Evolutionary conservation across 192 early-diverging fungal genomes (phyloP), one percentile per base, ranked within the genome.

Genomic region (Linnemannia elongata): DNA sequence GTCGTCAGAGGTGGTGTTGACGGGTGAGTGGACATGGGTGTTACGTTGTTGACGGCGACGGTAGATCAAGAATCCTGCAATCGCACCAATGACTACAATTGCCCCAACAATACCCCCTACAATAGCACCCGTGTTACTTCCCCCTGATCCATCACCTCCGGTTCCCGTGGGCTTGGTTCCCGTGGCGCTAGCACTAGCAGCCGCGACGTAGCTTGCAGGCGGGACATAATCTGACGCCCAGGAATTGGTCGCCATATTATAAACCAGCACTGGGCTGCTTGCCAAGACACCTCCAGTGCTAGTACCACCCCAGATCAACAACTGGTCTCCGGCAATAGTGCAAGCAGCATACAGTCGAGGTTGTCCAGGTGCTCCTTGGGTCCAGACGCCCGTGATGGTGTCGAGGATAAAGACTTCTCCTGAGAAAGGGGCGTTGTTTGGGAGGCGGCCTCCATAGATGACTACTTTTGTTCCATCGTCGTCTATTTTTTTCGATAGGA

Each of bases 231-330:
- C 42, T 0, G 38, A 30, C 15, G 71, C 17, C 85, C 85, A 87
- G 1, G 27, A 22, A 36, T 81, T 54, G 8, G 2, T 57, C 1
- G 33, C 52, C 3, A 87, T 27, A 72, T 78, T 73, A 30, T 87
- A 87, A 22, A 87, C 60, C 35, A 72, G 27, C 2, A 87, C 72
- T 1, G 68, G 42, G 1, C 55, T 2, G 20, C 12, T 22, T 1
- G 68, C 85, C 6, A 27, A 2, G 2, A 27, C 22, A 2, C 17
- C 20, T 4, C 33, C 22, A 0, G n/a, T 68, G 6, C 18, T 72
- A 20, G 30, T 4, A 1, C 85, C 85, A 20, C 85, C 85, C 85
- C 85, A 87, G 66, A 78, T 24, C 4, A 87, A 30, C 12, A 87
- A 68, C n/a, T 78, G 79, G 41, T 87, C 73, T 8, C 85, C 85